Evolutionary conservation across 495 filamentous ascomycete genomes (phyloP), one percentile per base, ranked within the genome.

Genomic region (Entonaema liquescens): DNA sequence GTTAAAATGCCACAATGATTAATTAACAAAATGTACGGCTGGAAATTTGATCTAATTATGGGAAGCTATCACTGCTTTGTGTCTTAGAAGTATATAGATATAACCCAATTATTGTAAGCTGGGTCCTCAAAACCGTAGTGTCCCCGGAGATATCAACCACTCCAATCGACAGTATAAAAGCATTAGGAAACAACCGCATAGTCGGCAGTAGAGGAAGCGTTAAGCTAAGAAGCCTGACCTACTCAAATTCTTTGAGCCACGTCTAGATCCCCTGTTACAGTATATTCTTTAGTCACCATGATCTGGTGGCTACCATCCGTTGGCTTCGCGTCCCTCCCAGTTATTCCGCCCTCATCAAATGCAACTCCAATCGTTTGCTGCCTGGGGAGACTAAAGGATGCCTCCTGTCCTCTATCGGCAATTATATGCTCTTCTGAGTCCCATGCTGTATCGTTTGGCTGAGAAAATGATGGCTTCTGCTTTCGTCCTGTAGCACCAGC

Each of bases 351-450:
- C 15, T 64, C 53, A 19, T 42, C 25, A 11, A 49, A 59, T 15
- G 58, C 55, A n/a, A 49, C 33, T 1, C 19, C 57, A 6, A 19
- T 15, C 1, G 36, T 11, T 5, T 65, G 40, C 21, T 70, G 58
- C 12, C 62, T 62, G 23, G 60, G 61, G 2, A 65, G 31, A 13
- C 66, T 55, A n/a, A 67, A 6, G 8, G 61, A 56, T n/a, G 4
- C 29, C 3, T 11, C 36, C 0, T 52, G 40, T 0, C 21, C 58
- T 7, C 40, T 28, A 11, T 65, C 55, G 0, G 5, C 15, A 5
- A 83, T 76, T 57, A 82, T 82, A 26, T 81, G 75, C 38, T 85
- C 82, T 40, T 84, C 79, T 15, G 78, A 80, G 1, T 74, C 78
- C 58, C 76, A 81, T 13, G 78, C 33, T 15, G 77, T 81, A 40